Evolutionary conservation across 2,329 filamentous ascomycete genomes (phyloP).

Genomic region (Didymella keratinophila): DNA sequence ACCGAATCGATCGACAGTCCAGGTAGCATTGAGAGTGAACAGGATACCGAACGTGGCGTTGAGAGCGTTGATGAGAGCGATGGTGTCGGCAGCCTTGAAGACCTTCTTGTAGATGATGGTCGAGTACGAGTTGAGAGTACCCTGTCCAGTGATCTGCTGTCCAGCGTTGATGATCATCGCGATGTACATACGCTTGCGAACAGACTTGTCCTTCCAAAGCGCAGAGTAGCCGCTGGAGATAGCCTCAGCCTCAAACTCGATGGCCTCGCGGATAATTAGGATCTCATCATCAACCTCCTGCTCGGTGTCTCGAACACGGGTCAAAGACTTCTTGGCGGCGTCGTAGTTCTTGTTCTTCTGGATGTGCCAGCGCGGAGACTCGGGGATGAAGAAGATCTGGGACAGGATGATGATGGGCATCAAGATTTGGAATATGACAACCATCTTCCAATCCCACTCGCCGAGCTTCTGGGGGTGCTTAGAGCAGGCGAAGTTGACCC

Average conservation of each 20-base stretch:
- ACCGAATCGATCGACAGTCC: constrained; percentile 76
- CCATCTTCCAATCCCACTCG: constrained; percentile 77
- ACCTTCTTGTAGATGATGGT: constrained; percentile 78
- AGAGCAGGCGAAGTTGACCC: constrained; percentile 70
- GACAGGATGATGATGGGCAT: constrained; percentile 68
- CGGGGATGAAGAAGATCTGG: constrained; percentile 69
- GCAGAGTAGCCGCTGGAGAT: constrained; percentile 69
- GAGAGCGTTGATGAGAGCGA: constrained; percentile 76
- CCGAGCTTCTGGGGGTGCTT: constrained; percentile 65
- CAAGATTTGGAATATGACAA: constrained; percentile 76
- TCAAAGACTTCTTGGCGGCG: constrained; percentile 65
- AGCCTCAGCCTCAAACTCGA: constrained; percentile 76
- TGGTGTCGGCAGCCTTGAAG: constrained; percentile 63
- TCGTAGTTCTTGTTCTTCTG: constrained; percentile 68
- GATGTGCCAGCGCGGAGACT: constrained; percentile 73
- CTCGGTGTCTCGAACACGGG: constrained; percentile 68
- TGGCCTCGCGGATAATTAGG: constrained; percentile 69
- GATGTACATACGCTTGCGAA: constrained; percentile 71
- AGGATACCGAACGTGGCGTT: constrained; percentile 77
- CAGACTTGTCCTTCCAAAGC: constrained; percentile 73
- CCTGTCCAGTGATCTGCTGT: constrained; percentile 76
- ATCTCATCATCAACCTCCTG: constrained; percentile 73
- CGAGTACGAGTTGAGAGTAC: constrained; percentile 75
- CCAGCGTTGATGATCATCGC: constrained; percentile 73
- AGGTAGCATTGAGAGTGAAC: constrained; percentile 76